Conservation (phyloP, 169 alveolate species). For the Plasmodium berghei region DNA sequence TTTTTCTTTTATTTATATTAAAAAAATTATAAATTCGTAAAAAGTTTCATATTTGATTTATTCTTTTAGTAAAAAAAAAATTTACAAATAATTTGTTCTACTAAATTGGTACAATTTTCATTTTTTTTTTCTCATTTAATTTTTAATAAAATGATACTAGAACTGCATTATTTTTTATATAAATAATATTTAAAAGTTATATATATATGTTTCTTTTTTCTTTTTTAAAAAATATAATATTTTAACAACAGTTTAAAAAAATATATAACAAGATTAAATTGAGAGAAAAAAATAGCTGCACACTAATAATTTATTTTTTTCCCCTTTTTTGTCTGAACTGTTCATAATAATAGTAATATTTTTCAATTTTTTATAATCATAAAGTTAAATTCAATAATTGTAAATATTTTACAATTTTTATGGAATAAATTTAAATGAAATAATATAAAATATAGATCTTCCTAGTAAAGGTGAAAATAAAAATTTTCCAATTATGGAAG, state of each 20-base stretch:
- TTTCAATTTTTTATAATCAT: too few relatives aligned
- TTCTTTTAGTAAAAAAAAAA: not conserved
- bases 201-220: not conserved
- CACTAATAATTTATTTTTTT: constrained; percentile 2
- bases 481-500: too few relatives aligned
- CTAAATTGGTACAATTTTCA: not conserved
- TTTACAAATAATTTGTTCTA: not conserved
- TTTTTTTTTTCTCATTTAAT: too few relatives aligned
- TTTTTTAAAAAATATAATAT: not conserved
- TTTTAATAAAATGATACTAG: too few relatives aligned
- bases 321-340: constrained; percentile 18
- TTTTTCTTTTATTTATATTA: constrained; percentile 11
- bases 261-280: constrained; percentile 9
- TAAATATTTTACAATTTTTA: too few relatives aligned
- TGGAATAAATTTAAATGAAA: too few relatives aligned
- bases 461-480: too few relatives aligned
- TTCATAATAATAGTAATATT: not conserved
- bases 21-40: not conserved
- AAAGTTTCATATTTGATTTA: not conserved
- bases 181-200: not conserved
- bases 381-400: too few relatives aligned
- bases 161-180: too few relatives aligned
- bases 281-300: not conserved
- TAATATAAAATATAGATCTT: too few relatives aligned
- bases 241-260: not conserved